Percentiles rank a stretch among this genome's conserved stretches.
These are phyloP conservation scores for Aureobasidium subglaciale DNA, from an alignment of 2,329 filamentous ascomycete genomes.

Conservation along the genomic window DNA sequence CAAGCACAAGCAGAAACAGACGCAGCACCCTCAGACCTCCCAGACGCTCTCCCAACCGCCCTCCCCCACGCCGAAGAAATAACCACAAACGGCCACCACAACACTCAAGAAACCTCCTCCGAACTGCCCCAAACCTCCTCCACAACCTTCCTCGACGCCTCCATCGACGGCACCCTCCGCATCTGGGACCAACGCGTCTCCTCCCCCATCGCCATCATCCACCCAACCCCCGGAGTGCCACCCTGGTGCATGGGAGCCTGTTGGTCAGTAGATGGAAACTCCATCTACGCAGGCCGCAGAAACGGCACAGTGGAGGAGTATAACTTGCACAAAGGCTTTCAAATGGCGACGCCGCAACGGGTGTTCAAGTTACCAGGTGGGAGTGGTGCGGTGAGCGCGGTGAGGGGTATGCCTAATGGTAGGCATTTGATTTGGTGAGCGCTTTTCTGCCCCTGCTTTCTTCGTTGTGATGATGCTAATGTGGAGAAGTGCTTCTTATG, in stretches of 20 bases:
- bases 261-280: conserved; percentile 94
- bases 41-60: conserved; percentile 34
- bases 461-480: background rate
- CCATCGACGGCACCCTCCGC: conserved; percentile 80
- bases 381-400: conserved; percentile 80
- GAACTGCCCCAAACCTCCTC: conserved; percentile 51
- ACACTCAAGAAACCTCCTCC: conserved; percentile 27
- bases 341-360: conserved; percentile 66
- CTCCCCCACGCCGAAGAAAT: conserved; percentile 45
- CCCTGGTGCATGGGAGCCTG: conserved; percentile 98
- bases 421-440: conserved; percentile 77
- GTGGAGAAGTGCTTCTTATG: conserved; percentile 66
- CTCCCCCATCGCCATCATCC: conserved; percentile 71
- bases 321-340: conserved; percentile 62
- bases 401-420: conserved; percentile 87
- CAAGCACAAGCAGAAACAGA: conserved; percentile 12
- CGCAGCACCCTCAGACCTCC: conserved; percentile 12
- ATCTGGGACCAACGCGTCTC: conserved; percentile 83
- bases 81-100: conserved; percentile 17
- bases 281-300: conserved; percentile 82
- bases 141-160: conserved; percentile 79
- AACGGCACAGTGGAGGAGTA: conserved; percentile 95
- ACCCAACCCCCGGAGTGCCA: conserved; percentile 65
- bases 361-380: conserved; percentile 82
- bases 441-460: too few species aligned